Conservation (phyloP, 2,329 filamentous ascomycete species). For the Talaromyces sp. region DNA sequence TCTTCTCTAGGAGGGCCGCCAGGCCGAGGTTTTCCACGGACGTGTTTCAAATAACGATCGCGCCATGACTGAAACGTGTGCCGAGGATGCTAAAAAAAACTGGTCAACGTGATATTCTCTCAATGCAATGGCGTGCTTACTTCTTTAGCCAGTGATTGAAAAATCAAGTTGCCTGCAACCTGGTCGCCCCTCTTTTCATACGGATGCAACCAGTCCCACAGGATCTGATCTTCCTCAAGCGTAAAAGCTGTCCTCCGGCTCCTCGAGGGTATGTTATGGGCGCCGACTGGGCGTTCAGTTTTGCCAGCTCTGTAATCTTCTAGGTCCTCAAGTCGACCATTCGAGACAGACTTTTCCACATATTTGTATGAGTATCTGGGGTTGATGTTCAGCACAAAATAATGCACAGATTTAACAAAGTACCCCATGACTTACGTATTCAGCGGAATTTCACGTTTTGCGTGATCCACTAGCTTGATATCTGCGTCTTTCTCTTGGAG, state of each 20-base stretch:
- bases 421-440: constrained; percentile 36
- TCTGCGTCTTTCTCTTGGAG: constrained; percentile 52
- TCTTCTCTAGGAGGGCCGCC: constrained; percentile 15
- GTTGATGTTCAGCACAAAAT: not conserved
- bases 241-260: constrained; percentile 30
- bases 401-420: not conserved
- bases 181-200: constrained; percentile 26
- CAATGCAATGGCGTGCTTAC: constrained; percentile 19
- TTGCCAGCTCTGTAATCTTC: constrained; percentile 44
- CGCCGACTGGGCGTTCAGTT: constrained; percentile 42
- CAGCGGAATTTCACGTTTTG: constrained; percentile 43
- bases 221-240: constrained; percentile 38
- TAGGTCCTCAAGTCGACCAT: constrained; percentile 44
- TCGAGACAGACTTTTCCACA: constrained; percentile 50
- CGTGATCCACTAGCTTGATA: constrained; percentile 55
- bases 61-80: constrained; percentile 48
- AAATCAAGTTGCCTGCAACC: constrained; percentile 39
- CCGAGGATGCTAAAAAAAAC: constrained; percentile 30
- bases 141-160: constrained; percentile 36
- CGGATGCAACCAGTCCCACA: constrained; percentile 41
- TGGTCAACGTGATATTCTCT: not conserved
- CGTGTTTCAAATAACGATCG: constrained; percentile 39
- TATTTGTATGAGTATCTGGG: constrained; percentile 52
- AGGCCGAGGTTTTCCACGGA: constrained; percentile 32
- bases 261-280: constrained; percentile 31